Percentiles rank a stretch among this genome's conserved stretches.
phyloP scores from a whole-genome alignment of 805 yeast genomes.

The Millerago galiae region DNA sequence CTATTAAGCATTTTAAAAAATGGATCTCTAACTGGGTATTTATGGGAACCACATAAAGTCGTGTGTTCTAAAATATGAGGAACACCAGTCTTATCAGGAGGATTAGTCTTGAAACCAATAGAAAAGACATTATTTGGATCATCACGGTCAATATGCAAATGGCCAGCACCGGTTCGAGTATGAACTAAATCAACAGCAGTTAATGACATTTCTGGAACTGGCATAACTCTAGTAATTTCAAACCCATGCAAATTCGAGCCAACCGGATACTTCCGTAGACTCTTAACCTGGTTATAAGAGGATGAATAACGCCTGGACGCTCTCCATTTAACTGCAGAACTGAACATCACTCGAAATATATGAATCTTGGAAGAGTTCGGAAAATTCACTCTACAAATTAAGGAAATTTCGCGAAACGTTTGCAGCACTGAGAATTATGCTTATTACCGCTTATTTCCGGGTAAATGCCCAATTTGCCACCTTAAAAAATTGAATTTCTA shows the following conservation, averaged over 20 bases:
- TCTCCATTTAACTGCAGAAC: conserved; percentile 6
- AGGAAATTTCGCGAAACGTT: no score
- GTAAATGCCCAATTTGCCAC: background rate
- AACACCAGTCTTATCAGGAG: conserved; percentile 91
- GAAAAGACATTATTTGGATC: conserved; percentile 86
- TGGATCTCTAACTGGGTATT: conserved; percentile 93
- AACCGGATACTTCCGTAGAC: conserved; percentile 51
- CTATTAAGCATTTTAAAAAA: conserved; percentile 95
- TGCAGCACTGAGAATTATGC: no score
- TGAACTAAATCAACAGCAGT: conserved; percentile 74
- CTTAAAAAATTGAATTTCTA: background rate
- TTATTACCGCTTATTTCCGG: no score
- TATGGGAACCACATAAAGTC: conserved; percentile 87
- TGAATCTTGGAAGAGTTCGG: no score
- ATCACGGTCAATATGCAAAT: conserved; percentile 77
- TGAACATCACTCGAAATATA: conserved; percentile 3
- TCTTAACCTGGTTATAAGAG: conserved; percentile 27
- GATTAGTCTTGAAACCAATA: conserved; percentile 86
- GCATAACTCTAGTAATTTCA: conserved; percentile 52
- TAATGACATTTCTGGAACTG: conserved; percentile 76
- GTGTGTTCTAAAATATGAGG: conserved; percentile 97
- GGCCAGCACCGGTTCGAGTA: conserved; percentile 63
- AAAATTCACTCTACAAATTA: no score
- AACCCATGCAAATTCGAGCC: conserved; percentile 65
- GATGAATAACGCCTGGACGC: conserved; percentile 15